phyloP scores from a whole-genome alignment of 83 land plant species.

The Thuja plicata region DNA sequence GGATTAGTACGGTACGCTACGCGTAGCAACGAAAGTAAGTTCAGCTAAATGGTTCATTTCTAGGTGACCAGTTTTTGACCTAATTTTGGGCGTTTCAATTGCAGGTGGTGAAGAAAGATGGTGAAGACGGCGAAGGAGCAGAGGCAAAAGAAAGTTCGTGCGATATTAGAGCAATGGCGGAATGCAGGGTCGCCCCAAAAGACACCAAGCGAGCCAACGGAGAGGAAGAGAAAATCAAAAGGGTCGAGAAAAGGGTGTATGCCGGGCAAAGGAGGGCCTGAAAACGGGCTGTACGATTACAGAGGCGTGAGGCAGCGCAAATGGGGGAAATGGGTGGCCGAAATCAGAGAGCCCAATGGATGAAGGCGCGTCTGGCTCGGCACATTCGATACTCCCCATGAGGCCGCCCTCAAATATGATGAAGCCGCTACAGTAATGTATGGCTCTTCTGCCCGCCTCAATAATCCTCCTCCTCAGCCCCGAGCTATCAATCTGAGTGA shows the following conservation, averaged over 20 bases:
- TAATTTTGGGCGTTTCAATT: no score
- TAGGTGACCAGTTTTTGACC: no score
- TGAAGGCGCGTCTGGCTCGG: slow-evolving; percentile 49
- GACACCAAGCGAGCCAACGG: no score
- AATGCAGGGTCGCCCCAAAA: no score
- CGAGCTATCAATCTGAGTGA: neutral
- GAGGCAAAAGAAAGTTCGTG: neutral
- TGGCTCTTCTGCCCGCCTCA: slow-evolving; percentile 5
- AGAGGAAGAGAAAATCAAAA: neutral
- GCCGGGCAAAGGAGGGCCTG: slow-evolving; percentile 53
- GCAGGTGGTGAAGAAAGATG: neutral
- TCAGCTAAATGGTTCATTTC: no score
- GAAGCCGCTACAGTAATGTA: neutral
- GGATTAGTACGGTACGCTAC: no score
- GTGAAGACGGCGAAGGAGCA: neutral
- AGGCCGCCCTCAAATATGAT: slow-evolving; percentile 49
- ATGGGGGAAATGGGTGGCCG: slow-evolving; percentile 56
- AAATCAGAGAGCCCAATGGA: slow-evolving; percentile 42
- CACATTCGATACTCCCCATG: slow-evolving; percentile 32
- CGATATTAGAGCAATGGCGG: neutral
- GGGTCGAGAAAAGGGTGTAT: slow-evolving; percentile 47
- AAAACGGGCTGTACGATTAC: slow-evolving; percentile 27
- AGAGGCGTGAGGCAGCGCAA: slow-evolving; percentile 49
- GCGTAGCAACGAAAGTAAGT: no score
- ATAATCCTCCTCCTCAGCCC: slow-evolving; percentile 16